Conservation (phyloP, 169 alveolate species). For the Ophryocystis elektroscirrha region DNA sequence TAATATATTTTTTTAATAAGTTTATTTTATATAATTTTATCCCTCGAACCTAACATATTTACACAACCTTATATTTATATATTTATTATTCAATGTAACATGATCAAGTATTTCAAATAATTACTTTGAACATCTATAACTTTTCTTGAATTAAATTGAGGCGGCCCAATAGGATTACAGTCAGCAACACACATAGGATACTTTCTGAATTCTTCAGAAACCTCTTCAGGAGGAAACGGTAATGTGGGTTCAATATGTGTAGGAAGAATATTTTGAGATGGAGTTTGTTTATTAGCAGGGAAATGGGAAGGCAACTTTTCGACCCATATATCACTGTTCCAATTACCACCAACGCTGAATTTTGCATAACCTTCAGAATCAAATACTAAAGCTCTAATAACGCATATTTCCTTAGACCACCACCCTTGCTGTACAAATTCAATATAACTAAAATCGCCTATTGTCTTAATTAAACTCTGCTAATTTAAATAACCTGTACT, state of each 20-base stretch:
- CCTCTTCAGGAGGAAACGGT: too few relatives aligned
- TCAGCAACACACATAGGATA: constrained; percentile 2
- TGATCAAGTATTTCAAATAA: not conserved
- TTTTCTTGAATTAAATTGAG: constrained; percentile 1
- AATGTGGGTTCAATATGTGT: not conserved
- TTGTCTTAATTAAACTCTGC: constrained; percentile 36
- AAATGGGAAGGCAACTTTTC: not conserved
- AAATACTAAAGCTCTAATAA: not conserved
- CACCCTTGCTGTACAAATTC: constrained; percentile 50
- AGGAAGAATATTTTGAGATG: not conserved
- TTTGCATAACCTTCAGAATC: not conserved
- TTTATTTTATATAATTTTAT: constrained; percentile 2
- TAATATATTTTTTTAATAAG: not conserved
- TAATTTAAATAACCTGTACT: constrained; percentile 36
- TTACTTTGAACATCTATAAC: not conserved
- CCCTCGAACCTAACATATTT: constrained; percentile 15
- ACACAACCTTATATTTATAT: constrained; percentile 11
- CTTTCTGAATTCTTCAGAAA: too few relatives aligned
- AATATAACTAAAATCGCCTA: constrained; percentile 46
- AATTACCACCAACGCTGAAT: not conserved
- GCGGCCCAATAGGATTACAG: constrained; percentile 1
- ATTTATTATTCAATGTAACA: not conserved
- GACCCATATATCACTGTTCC: not conserved
- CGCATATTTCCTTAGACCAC: constrained; percentile 17
- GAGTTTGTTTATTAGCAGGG: not conserved